These are phyloP conservation scores for Chalara sp. DNA, from an alignment of 2,329 filamentous ascomycete species.

Conservation along the genomic window DNA sequence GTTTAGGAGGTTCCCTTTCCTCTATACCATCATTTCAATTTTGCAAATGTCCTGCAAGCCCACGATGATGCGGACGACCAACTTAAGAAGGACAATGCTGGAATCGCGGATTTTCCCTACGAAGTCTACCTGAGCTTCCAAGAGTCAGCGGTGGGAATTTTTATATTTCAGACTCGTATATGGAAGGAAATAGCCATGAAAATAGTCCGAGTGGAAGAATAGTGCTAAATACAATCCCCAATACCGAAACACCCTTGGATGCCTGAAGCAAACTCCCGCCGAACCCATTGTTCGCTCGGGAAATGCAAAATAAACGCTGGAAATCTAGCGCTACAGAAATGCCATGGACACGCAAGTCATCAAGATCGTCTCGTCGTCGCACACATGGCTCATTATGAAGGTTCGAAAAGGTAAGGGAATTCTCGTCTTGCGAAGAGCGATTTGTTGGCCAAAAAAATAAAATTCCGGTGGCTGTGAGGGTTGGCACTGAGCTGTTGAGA, in stretches of 20 bases:
- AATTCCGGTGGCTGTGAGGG: constrained; percentile 3
- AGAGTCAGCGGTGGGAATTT: no score
- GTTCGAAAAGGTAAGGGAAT: constrained; percentile 15
- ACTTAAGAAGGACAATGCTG: no score
- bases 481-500: constrained; percentile 28
- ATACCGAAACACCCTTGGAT: constrained; percentile 20
- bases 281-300: not conserved
- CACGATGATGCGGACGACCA: no score
- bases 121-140: no score
- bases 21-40: no score
- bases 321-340: no score
- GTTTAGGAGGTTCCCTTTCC: no score
- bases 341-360: constrained; percentile 12
- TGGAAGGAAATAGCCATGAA: constrained; percentile 6
- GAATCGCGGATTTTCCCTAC: no score
- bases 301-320: no score
- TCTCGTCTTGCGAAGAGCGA: not conserved
- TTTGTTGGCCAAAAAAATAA: no score
- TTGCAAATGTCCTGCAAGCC: no score
- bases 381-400: constrained; percentile 15
- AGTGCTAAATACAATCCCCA: constrained; percentile 22
- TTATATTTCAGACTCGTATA: not conserved
- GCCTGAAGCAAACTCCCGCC: constrained; percentile 12
- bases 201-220: not conserved
- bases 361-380: constrained; percentile 21